These are phyloP conservation scores for Amoebophrya sp. DNA, from an alignment of 169 alveolate species.

Conservation along the genomic window DNA sequence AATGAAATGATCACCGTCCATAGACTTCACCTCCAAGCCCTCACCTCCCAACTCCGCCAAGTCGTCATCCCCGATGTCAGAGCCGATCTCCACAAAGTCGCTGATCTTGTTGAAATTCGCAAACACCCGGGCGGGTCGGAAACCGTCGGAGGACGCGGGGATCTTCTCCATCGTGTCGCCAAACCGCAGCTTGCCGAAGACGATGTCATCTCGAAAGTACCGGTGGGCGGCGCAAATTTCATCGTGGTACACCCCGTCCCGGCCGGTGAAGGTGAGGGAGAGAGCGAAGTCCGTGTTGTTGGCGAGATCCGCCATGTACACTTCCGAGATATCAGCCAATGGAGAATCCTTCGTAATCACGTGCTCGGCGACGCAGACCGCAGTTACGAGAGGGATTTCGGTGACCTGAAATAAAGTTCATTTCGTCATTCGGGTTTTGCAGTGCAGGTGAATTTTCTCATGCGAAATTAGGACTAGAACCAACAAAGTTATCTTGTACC, in stretches of 20 bases:
- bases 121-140: not conserved
- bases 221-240: not conserved
- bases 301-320: not conserved
- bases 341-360: not conserved
- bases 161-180: not conserved
- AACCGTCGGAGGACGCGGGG: not conserved
- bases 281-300: not conserved
- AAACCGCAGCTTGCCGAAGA: not conserved
- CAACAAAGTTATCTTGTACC: too few relatives aligned
- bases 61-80: too few relatives aligned
- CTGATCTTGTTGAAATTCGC: not conserved
- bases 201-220: not conserved
- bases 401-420: not conserved
- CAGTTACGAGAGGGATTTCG: not conserved
- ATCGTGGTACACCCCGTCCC: conserved; percentile 8
- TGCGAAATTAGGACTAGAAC: too few relatives aligned
- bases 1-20: too few relatives aligned
- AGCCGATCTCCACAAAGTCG: not conserved
- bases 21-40: too few relatives aligned
- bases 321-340: not conserved
- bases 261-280: not conserved
- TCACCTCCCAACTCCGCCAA: too few relatives aligned
- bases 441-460: too few relatives aligned
- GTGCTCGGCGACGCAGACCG: not conserved
- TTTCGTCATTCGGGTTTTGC: too few relatives aligned